phyloP scores from a whole-genome alignment of 2,329 filamentous ascomycete species.

The Arthrobotrys pseudoclavata region DNA sequence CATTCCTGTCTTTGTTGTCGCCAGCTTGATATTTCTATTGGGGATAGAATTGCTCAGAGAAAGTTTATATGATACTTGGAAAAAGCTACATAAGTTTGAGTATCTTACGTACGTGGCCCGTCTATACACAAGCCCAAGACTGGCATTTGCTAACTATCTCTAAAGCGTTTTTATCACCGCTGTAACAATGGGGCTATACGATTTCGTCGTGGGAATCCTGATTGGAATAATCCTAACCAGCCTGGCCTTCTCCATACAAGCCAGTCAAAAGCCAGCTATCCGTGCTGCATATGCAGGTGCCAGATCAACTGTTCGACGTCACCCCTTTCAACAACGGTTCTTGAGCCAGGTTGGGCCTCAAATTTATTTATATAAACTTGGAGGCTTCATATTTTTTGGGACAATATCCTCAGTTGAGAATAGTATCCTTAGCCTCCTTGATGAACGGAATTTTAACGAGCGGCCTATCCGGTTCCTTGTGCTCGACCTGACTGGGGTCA shows the following conservation, averaged over 20 bases:
- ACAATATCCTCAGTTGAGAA: conserved; percentile 96
- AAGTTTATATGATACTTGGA: conserved; percentile 87
- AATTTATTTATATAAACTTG: conserved; percentile 90
- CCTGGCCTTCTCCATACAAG: conserved; percentile 89
- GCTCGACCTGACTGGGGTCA: conserved; percentile 88
- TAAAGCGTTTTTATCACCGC: conserved; percentile 44
- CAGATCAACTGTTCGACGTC: conserved; percentile 90
- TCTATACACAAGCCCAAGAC: not conserved
- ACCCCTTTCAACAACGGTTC: conserved; percentile 88
- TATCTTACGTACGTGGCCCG: conserved; percentile 80
- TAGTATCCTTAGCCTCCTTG: conserved; percentile 83
- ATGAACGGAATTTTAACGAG: conserved; percentile 82
- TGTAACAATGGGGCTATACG: conserved; percentile 73
- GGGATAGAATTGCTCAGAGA: conserved; percentile 93
- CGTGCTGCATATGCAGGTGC: conserved; percentile 91
- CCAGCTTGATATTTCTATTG: conserved; percentile 91
- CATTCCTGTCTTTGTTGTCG: conserved; percentile 97
- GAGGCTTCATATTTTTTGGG: conserved; percentile 97
- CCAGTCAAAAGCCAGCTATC: conserved; percentile 88
- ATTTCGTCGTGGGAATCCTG: conserved; percentile 94
- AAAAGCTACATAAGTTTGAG: conserved; percentile 86
- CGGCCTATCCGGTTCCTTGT: conserved; percentile 90
- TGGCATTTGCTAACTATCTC: conserved; percentile 3
- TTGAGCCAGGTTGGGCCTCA: conserved; percentile 87
- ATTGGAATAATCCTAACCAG: conserved; percentile 93